Evolutionary conservation across 441 rosid genomes (phyloP).

Genomic region (Populus hybrid): DNA sequence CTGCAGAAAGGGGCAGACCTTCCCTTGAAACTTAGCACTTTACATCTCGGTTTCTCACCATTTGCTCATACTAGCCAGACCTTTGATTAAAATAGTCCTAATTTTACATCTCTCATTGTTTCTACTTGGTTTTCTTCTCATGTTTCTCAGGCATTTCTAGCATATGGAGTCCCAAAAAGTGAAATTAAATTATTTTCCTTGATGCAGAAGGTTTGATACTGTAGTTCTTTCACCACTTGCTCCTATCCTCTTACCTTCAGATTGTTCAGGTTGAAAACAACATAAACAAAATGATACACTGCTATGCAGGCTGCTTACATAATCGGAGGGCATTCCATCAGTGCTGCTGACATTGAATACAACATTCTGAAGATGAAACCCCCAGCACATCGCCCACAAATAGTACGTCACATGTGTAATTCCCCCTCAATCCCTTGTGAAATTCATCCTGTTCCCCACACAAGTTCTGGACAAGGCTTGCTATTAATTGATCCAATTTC

Average conservation of each 20-base stretch:
- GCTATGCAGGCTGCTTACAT: conserved; percentile 61
- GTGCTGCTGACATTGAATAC: conserved; percentile 65
- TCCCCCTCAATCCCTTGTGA: neutral
- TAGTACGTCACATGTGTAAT: conserved; percentile 38
- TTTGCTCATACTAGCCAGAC: conserved; percentile 8
- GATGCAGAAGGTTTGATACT: conserved; percentile 59
- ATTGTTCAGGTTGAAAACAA: conserved; percentile 8
- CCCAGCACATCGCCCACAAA: conserved; percentile 57
- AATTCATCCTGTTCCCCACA: neutral
- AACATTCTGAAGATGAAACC: conserved; percentile 64
- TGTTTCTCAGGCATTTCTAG: conserved; percentile 60
- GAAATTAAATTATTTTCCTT: conserved; percentile 57
- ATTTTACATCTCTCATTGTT: conserved; percentile 12
- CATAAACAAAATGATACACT: conserved; percentile 16
- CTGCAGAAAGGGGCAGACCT: neutral
- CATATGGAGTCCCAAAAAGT: conserved; percentile 66
- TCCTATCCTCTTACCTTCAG: neutral
- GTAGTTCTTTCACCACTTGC: neutral
- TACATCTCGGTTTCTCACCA: conserved; percentile 9
- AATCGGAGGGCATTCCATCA: conserved; percentile 59
- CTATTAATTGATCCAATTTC: neutral
- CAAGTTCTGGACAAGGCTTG: neutral
- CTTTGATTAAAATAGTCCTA: neutral
- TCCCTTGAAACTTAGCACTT: conserved; percentile 1
- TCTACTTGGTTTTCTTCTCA: conserved; percentile 8